phyloP scores from a whole-genome alignment of 495 filamentous ascomycete genomes.

The Talaromyces trachyspermus region DNA sequence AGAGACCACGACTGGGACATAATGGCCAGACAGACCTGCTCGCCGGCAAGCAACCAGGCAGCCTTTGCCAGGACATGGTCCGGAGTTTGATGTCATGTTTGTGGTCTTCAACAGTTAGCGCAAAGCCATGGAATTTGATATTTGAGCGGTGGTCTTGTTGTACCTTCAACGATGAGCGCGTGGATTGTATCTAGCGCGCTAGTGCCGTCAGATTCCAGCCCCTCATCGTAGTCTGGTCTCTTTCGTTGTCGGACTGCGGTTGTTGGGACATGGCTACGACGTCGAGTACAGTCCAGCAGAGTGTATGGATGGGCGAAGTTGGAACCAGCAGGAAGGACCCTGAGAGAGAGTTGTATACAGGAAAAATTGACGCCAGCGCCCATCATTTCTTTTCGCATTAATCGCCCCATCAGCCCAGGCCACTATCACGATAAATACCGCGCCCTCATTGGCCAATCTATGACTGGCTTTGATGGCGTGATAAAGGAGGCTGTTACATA shows the following conservation, averaged over 20 bases:
- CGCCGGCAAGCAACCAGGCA: constrained; percentile 76
- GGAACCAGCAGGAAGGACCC: too few species aligned
- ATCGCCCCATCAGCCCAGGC: too few species aligned
- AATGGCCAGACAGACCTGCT: constrained; percentile 89
- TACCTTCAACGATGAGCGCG: not conserved
- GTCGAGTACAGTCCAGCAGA: too few species aligned
- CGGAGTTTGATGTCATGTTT: constrained; percentile 5
- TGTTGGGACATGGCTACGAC: not conserved
- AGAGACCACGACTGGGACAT: constrained; percentile 95
- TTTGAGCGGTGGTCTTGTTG: not conserved
- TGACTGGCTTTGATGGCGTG: too few species aligned
- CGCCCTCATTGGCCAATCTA: too few species aligned
- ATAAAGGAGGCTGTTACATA: too few species aligned
- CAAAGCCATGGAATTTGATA: not conserved
- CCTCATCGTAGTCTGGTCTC: constrained; percentile 2
- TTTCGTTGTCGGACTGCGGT: not conserved
- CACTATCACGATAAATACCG: too few species aligned
- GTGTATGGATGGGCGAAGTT: too few species aligned
- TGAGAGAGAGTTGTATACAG: too few species aligned
- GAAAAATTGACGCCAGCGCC: too few species aligned
- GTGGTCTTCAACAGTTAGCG: not conserved
- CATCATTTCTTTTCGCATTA: too few species aligned
- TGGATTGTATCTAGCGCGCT: not conserved
- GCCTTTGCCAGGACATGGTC: constrained; percentile 43
- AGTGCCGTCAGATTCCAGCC: constrained; percentile 4